phyloP scores from a whole-genome alignment of 371 early-diverging fungal species.

The Caulochytrium protostelioides region DNA sequence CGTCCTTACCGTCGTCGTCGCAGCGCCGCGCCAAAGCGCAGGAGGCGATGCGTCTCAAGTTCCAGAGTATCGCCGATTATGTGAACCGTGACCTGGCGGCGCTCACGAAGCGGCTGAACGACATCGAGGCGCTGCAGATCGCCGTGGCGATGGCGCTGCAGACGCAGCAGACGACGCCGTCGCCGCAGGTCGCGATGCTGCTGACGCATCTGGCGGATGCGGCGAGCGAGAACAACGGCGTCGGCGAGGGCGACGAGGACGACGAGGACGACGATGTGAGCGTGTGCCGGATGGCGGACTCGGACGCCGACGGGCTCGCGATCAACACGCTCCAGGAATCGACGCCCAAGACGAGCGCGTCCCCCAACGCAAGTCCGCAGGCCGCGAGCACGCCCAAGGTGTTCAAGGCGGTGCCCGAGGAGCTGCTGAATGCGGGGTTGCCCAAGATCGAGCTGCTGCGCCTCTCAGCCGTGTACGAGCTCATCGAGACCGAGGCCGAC shows the following conservation, averaged over 20 bases:
- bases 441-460: constrained; percentile 27
- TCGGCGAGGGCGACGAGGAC: neutral
- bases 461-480: constrained; percentile 24
- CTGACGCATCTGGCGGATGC: neutral
- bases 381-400: constrained; percentile 7
- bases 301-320: no score
- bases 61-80: constrained; percentile 3
- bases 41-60: neutral
- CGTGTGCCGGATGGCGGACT: no score
- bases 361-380: constrained; percentile 1
- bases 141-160: neutral
- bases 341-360: neutral
- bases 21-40: neutral
- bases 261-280: neutral
- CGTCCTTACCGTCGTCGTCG: neutral
- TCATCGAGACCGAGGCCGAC: constrained; percentile 29
- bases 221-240: neutral
- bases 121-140: constrained; percentile 4
- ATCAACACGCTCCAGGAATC: no score
- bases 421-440: constrained; percentile 13
- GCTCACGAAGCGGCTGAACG: neutral
- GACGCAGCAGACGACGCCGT: neutral
- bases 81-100: neutral
- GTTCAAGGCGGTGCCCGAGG: constrained; percentile 20
- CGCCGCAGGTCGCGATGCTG: neutral